Evolutionary conservation across 2,329 filamentous ascomycete genomes (phyloP).

Genomic region (Exutisphaerella laricina): DNA sequence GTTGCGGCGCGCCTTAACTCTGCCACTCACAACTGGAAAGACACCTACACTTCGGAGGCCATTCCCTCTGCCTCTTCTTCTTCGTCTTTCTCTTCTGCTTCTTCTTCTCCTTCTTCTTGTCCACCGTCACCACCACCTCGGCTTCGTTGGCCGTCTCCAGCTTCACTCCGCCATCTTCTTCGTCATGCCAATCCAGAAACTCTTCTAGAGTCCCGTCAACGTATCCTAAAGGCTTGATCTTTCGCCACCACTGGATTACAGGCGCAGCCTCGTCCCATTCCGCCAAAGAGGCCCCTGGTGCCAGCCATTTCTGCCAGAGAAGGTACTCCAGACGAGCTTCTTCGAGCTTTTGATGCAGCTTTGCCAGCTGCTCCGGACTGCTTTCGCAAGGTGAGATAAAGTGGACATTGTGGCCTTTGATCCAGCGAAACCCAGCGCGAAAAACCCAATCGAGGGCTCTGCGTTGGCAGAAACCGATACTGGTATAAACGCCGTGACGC

Average conservation of each 20-base stretch:
- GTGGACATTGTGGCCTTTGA: conserved; percentile 23
- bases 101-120: conserved; percentile 14
- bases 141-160: no score
- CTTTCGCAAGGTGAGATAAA: no score
- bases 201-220: conserved; percentile 1
- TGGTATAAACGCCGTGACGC: no score
- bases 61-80: background rate
- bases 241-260: background rate
- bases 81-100: background rate
- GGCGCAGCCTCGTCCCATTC: conserved; percentile 13
- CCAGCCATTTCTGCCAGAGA: conserved; percentile 7
- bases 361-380: conserved; percentile 20
- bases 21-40: no score
- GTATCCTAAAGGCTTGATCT: background rate
- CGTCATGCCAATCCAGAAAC: conserved; percentile 16
- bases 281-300: conserved; percentile 4
- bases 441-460: conserved; percentile 22
- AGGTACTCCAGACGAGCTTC: conserved; percentile 11
- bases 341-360: conserved; percentile 16
- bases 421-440: conserved; percentile 18
- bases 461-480: conserved; percentile 26
- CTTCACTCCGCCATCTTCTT: conserved; percentile 1
- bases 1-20: no score
- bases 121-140: background rate
- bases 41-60: background rate